Evolutionary conservation across 768 basidiomycete genomes (phyloP).

Genomic region (Podaxis rugospora): DNA sequence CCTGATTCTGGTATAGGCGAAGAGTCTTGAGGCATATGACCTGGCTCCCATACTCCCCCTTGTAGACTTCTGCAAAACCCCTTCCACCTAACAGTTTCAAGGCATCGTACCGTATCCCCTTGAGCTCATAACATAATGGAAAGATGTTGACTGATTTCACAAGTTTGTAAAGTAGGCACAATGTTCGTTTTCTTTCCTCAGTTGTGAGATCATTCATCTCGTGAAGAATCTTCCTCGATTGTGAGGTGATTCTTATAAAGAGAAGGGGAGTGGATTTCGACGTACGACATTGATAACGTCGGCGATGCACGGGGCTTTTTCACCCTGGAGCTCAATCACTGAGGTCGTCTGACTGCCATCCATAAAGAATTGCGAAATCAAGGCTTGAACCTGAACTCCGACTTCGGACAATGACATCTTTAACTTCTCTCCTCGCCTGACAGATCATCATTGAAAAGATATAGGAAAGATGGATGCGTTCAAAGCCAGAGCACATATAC

Average conservation of each 20-base stretch:
- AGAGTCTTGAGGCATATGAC: neutral
- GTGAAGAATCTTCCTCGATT: neutral
- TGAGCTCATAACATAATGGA: neutral
- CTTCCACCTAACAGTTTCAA: neutral
- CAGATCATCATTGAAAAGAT: too few relatives aligned
- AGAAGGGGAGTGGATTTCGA: neutral
- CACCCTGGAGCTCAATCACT: neutral
- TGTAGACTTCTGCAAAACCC: neutral
- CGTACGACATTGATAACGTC: neutral
- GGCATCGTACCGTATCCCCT: neutral
- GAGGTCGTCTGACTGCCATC: neutral
- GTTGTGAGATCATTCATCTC: neutral
- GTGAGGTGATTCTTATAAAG: neutral
- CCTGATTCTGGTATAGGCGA: neutral
- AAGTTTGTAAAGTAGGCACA: neutral
- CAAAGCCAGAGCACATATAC: too few relatives aligned
- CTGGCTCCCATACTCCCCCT: neutral
- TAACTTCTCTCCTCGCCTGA: too few relatives aligned
- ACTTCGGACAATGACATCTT: too few relatives aligned
- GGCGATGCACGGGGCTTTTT: neutral
- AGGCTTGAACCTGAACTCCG: too few relatives aligned
- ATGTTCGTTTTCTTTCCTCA: neutral
- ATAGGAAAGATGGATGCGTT: too few relatives aligned
- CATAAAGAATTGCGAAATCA: neutral
- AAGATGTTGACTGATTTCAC: neutral